Percentiles rank a stretch among this genome's conserved stretches.
Evolutionary conservation across 331 rosid genomes (phyloP).

Genomic region (Quercus lobata): DNA sequence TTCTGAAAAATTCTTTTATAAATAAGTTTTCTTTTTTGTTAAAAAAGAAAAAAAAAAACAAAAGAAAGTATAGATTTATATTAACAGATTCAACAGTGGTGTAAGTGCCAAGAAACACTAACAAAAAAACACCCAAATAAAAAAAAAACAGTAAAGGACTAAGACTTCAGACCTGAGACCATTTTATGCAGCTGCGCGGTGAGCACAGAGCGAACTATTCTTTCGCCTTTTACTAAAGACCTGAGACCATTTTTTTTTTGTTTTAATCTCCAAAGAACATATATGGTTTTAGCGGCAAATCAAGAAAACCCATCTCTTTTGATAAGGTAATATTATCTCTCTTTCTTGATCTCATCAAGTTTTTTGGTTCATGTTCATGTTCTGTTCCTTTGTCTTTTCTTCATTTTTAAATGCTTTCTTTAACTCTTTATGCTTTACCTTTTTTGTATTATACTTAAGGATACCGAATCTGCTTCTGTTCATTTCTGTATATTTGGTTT

Average conservation of each 20-base stretch:
- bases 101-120: conserved; percentile 19
- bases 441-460: not conserved
- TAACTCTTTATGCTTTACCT: not conserved
- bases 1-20: no score
- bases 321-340: not conserved
- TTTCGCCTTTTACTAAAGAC: no score
- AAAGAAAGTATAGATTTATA: no score
- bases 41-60: no score
- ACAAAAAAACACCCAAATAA: not conserved
- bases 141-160: no score
- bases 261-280: no score
- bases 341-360: not conserved
- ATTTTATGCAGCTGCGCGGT: no score
- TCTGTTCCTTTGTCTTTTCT: not conserved
- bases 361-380: not conserved
- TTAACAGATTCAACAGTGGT: not conserved
- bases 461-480: not conserved
- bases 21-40: no score
- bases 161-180: no score
- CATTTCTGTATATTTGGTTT: not conserved
- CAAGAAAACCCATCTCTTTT: conserved; percentile 9
- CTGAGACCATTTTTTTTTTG: no score
- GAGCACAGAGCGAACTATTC: no score
- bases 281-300: not conserved
- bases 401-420: not conserved